phyloP scores from a whole-genome alignment of 768 basidiomycete genomes.

The Xanthoconium stramineum region DNA sequence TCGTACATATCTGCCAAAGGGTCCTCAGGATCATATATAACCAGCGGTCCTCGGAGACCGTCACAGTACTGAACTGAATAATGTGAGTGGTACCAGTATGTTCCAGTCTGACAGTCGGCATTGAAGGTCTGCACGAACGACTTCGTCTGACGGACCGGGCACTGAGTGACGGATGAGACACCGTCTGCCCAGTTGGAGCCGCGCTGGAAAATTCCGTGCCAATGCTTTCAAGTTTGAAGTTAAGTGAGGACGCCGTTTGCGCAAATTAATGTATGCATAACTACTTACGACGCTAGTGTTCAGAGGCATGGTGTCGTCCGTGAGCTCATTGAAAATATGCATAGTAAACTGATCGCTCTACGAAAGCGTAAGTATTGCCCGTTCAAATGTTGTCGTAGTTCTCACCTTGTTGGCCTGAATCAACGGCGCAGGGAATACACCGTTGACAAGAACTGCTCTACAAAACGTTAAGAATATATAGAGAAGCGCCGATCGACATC shows the following conservation, averaged over 20 bases:
- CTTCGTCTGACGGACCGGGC: slow-evolving; percentile 19
- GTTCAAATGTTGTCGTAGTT: not conserved
- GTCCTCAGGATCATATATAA: slow-evolving; percentile 23
- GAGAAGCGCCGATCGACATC: too few species aligned
- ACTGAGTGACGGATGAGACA: not conserved
- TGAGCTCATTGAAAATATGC: slow-evolving; percentile 7
- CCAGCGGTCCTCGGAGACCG: slow-evolving; percentile 24
- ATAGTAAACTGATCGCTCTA: not conserved
- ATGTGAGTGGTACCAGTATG: slow-evolving; percentile 41
- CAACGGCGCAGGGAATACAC: slow-evolving; percentile 39
- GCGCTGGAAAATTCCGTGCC: not conserved
- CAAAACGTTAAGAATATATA: not conserved
- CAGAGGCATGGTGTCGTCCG: slow-evolving; percentile 44
- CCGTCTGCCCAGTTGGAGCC: slow-evolving; percentile 5
- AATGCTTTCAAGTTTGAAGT: not conserved
- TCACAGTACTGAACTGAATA: not conserved
- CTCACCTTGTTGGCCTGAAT: slow-evolving; percentile 37
- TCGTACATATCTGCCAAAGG: slow-evolving; percentile 40
- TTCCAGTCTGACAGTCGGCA: slow-evolving; percentile 26
- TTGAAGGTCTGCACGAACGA: slow-evolving; percentile 37
- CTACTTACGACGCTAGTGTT: slow-evolving; percentile 37
- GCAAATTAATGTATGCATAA: slow-evolving; percentile 1
- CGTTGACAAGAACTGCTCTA: not conserved
- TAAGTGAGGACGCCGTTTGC: slow-evolving; percentile 12
- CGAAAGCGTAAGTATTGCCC: not conserved